These are phyloP conservation scores for Podila minutissima DNA, from an alignment of 192 early-diverging fungal genomes.

Conservation along the genomic window DNA sequence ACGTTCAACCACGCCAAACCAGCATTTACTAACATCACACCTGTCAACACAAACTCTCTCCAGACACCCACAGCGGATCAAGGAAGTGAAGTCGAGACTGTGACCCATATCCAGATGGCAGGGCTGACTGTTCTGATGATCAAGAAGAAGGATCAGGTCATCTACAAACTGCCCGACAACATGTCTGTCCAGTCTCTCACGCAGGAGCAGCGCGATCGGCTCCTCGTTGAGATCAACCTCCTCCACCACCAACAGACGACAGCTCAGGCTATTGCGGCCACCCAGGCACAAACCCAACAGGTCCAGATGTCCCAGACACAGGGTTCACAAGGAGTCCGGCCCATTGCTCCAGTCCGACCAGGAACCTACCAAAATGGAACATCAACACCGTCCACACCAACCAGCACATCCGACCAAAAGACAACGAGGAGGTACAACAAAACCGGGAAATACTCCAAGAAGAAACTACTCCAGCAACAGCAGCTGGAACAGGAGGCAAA, in stretches of 20 bases:
- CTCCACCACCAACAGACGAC: conserved; percentile 55
- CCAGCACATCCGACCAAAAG: conserved; percentile 27
- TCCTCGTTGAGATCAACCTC: conserved; percentile 58
- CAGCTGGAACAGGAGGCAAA: conserved; percentile 5
- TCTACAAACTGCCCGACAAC: conserved; percentile 65
- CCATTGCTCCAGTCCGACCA: conserved; percentile 20
- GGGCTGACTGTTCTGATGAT: conserved; percentile 57
- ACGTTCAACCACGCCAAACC: not conserved
- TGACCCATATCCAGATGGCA: conserved; percentile 53
- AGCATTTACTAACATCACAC: conserved; percentile 1
- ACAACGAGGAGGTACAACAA: conserved; percentile 65
- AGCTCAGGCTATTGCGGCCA: conserved; percentile 32
- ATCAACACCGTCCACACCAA: conserved; percentile 25
- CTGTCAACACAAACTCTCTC: not conserved
- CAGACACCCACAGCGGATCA: not conserved
- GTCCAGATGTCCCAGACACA: conserved; percentile 27
- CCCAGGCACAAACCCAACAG: conserved; percentile 37
- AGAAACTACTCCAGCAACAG: conserved; percentile 46
- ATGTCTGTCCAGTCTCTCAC: conserved; percentile 60
- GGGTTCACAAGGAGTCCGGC: conserved; percentile 9
- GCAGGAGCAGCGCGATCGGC: conserved; percentile 52
- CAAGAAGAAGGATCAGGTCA: conserved; percentile 57
- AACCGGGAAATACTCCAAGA: conserved; percentile 71
- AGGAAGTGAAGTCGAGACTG: conserved; percentile 26
- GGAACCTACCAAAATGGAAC: conserved; percentile 1